Base-by-base conservation (phyloP, 192 early-diverging fungal species). In the Radiomyces spectabilis region DNA sequence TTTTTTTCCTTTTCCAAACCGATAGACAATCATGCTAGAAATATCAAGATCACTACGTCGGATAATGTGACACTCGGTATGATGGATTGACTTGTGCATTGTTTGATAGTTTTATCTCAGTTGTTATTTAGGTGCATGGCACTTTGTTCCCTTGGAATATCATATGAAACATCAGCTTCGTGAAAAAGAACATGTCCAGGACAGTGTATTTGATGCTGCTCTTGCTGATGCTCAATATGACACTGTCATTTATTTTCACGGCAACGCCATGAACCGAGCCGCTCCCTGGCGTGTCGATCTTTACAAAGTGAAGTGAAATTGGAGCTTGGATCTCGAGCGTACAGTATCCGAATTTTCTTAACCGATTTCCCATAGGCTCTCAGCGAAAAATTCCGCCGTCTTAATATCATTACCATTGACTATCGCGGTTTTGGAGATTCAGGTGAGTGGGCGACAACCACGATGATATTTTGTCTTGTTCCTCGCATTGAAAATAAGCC, bases 361-460 rank as follows among this genome's bases (percentile, higher is more conserved):
- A 42, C 27, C 26, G 7, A 24, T 25, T 48, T n/a, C 26, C 15
- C 34, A 68, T 54, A 52, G 34, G 25, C 35, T 69, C 18, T 35
- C 21, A 13, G n/a, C n/a, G 39, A 49, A 6, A 42, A 45, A 40
- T 71, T 61, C 43, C 50, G 41, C 13, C 45, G 49, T 2, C 33
- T 56, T 22, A 66, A 72, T 41, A 18, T 72, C 8, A 38, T 72
- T 19, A 33, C 60, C 2, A 54, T 66, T 9, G 69, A 72, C 30
- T 72, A 72, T 33, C 69, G 69, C 16, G 69, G 69, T 21, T 72
- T 72, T 51, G 69, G 69, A 31, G 45, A 66, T 19, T 72, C 69
- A 10, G 53, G 63, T 60, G 51, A 29, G 21, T 16, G 7, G 21
- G 13, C n/a, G n/a, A n/a, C n/a, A n/a, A n/a, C n/a, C n/a, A n/a